A percentile compares a stretch with the other conserved stretches of the same genome.
phyloP scores from a whole-genome alignment of 1,284 basidiomycete species.

The Pseudozyma sp. region DNA sequence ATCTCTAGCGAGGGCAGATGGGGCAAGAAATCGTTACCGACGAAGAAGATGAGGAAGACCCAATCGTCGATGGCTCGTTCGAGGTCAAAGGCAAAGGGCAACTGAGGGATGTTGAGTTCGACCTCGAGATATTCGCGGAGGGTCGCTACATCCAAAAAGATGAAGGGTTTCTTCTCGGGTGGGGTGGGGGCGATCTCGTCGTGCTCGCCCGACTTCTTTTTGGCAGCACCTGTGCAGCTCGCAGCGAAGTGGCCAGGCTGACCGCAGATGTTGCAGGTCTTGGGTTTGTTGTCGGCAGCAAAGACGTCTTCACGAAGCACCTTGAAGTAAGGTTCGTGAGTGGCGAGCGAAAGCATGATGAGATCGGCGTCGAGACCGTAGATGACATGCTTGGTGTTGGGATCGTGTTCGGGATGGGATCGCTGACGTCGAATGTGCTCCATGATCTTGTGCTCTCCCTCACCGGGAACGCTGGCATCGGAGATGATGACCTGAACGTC shows the following conservation, averaged over 20 bases:
- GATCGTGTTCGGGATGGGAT: conserved; percentile 85
- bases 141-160: conserved; percentile 95
- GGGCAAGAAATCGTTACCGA: conserved; percentile 99
- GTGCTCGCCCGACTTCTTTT: conserved; percentile 72
- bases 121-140: conserved; percentile 97
- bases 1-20: conserved; percentile 98
- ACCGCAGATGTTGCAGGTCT: conserved; percentile 85
- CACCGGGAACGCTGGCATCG: conserved; percentile 95
- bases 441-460: conserved; percentile 99
- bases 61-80: conserved; percentile 99
- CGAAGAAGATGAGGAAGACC: conserved; percentile 99
- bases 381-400: conserved; percentile 96
- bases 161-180: conserved; percentile 93
- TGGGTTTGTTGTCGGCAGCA: conserved; percentile 75
- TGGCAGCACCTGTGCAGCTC: conserved; percentile 77
- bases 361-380: conserved; percentile 99
- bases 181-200: conserved; percentile 32
- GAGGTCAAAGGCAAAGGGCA: conserved; percentile 89
- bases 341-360: conserved; percentile 97
- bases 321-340: conserved; percentile 97
- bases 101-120: conserved; percentile 84
- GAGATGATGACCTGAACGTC: conserved; percentile 86
- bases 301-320: conserved; percentile 99
- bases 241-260: conserved; percentile 93
- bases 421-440: conserved; percentile 95